phyloP scores from a whole-genome alignment of 2,329 filamentous ascomycete genomes.

The Phialophora verrucosa region DNA sequence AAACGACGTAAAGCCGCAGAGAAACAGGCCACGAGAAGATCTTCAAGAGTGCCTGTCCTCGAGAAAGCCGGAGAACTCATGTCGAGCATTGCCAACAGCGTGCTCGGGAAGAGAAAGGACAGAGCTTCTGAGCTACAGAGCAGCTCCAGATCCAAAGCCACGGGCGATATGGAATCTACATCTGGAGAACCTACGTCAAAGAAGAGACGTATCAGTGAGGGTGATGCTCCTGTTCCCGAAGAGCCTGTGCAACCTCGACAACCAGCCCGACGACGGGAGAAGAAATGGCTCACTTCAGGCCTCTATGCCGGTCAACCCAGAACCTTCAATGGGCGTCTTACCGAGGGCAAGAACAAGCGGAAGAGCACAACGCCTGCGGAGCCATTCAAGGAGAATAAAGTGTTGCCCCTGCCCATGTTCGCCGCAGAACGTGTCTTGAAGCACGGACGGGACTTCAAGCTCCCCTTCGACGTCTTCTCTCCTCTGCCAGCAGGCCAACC shows the following conservation, averaged over 20 bases:
- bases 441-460: constrained; percentile 77
- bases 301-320: constrained; percentile 82
- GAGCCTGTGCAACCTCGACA: constrained; percentile 20
- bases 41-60: constrained; percentile 52
- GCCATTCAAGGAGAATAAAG: constrained; percentile 56
- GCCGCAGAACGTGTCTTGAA: constrained; percentile 73
- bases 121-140: constrained; percentile 62
- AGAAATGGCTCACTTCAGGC: constrained; percentile 81
- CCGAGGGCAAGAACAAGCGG: constrained; percentile 55
- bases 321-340: constrained; percentile 53
- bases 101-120: constrained; percentile 64
- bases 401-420: constrained; percentile 79
- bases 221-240: constrained; percentile 11
- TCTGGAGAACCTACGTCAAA: constrained; percentile 45
- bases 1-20: constrained; percentile 39
- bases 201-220: constrained; percentile 49
- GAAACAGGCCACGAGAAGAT: constrained; percentile 46
- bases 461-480: constrained; percentile 89
- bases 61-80: constrained; percentile 53
- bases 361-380: constrained; percentile 50
- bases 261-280: constrained; percentile 58
- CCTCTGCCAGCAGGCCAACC: constrained; percentile 84
- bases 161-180: constrained; percentile 26
- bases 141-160: constrained; percentile 62
- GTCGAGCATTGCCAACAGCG: constrained; percentile 52